Conservation (phyloP, 495 filamentous ascomycete genomes). For the Rhizodiscina lignyota region DNA sequence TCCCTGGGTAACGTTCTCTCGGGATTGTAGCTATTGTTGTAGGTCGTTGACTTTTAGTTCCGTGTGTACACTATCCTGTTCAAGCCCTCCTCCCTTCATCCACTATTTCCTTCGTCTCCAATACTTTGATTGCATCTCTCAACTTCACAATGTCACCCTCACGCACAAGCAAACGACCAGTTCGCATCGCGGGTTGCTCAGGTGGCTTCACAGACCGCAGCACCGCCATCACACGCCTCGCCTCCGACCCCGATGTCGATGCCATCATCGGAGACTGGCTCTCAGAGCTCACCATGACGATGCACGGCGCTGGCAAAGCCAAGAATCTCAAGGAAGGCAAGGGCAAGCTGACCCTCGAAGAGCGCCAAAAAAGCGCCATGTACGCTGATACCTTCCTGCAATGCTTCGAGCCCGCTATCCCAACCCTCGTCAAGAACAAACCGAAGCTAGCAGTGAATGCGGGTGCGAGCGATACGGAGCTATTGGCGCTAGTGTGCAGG, state of each 20-base stretch:
- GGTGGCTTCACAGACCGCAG: slow-evolving; percentile 38
- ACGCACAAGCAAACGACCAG: background rate
- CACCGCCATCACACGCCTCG: slow-evolving; percentile 36
- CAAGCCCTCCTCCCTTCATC: too few species aligned
- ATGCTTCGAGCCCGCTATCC: slow-evolving; percentile 32
- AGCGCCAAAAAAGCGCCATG: slow-evolving; percentile 14
- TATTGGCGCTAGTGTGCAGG: slow-evolving; percentile 27
- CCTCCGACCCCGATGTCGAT: slow-evolving; percentile 32
- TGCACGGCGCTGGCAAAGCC: slow-evolving; percentile 25
- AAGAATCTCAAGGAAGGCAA: slow-evolving; percentile 11
- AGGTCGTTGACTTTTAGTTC: too few species aligned
- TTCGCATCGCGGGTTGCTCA: slow-evolving; percentile 18
- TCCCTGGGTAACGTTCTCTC: too few species aligned
- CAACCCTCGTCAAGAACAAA: slow-evolving; percentile 29
- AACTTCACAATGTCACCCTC: too few species aligned
- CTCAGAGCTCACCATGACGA: slow-evolving; percentile 38
- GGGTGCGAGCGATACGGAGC: slow-evolving; percentile 33
- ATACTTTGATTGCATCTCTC: too few species aligned
- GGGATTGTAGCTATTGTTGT: too few species aligned
- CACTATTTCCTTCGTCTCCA: too few species aligned
- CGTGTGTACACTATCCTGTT: too few species aligned
- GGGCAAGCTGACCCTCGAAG: slow-evolving; percentile 6
- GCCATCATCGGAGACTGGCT: slow-evolving; percentile 42
- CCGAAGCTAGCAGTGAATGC: slow-evolving; percentile 45
- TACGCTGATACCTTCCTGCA: slow-evolving; percentile 38